Conservation (phyloP, 352 stramenopile species). For the Phytophthora europaea region DNA sequence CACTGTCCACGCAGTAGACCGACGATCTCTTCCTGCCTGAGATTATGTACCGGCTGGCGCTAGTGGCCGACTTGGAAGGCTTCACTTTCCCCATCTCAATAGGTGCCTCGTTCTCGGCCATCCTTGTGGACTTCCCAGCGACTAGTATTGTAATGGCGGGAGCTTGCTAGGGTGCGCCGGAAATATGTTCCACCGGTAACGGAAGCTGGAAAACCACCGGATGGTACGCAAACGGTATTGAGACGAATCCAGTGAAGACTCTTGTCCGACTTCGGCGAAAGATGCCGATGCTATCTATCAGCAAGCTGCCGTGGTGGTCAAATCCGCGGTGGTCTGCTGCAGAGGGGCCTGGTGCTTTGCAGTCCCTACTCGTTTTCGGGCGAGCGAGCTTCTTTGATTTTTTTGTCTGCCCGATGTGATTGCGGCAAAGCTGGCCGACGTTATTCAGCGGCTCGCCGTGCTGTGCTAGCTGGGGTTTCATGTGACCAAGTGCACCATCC, state of each 20-base stretch:
- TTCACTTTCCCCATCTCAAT: background rate
- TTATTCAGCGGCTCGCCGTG: background rate
- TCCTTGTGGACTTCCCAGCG: background rate
- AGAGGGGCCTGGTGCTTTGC: no score
- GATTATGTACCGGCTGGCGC: background rate
- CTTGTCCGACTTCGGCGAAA: no score
- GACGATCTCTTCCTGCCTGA: constrained; percentile 22
- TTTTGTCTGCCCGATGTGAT: no score
- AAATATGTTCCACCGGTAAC: background rate
- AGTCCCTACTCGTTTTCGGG: no score
- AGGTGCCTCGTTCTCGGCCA: constrained; percentile 5
- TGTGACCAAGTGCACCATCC: background rate
- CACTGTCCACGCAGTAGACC: constrained; percentile 24
- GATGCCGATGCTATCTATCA: no score
- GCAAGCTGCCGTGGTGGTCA: no score
- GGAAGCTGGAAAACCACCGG: background rate
- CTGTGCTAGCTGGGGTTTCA: background rate
- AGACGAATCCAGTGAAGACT: background rate
- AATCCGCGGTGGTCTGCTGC: no score
- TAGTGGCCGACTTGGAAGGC: constrained; percentile 14
- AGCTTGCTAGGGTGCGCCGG: background rate
- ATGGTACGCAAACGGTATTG: background rate
- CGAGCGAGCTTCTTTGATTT: no score
- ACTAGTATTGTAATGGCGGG: background rate
- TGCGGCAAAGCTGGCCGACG: background rate